Conservation (phyloP, 192 early-diverging fungal species). For the Backusella parvicylindrica region DNA sequence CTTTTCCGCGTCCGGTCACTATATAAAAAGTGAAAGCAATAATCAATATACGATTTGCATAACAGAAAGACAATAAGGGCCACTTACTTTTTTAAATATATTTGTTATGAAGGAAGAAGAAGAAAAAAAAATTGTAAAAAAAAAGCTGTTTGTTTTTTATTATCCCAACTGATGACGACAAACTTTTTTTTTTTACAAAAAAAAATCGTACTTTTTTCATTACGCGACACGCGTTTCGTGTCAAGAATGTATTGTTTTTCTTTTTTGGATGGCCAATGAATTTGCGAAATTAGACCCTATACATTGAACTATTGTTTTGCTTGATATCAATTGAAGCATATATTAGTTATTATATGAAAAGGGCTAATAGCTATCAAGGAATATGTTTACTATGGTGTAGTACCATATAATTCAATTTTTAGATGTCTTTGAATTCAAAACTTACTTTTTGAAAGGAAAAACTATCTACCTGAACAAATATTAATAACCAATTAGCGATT, state of each 20-base stretch:
- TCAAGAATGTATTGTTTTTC: background rate
- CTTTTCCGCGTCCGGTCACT: constrained; percentile 98
- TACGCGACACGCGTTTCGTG: constrained; percentile 1
- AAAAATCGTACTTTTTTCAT: background rate
- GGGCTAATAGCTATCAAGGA: background rate
- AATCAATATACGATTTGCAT: background rate
- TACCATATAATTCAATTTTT: background rate
- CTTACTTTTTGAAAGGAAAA: background rate
- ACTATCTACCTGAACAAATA: background rate
- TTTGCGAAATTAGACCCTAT: background rate
- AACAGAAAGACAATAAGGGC: background rate
- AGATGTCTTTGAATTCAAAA: background rate
- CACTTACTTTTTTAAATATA: background rate
- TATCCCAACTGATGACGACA: background rate
- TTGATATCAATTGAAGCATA: background rate
- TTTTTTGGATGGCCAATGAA: background rate
- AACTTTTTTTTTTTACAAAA: background rate
- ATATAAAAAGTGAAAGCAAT: constrained; percentile 10
- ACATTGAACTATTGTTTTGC: background rate
- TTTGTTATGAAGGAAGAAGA: background rate
- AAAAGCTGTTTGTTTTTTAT: background rate
- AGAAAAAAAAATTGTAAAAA: background rate
- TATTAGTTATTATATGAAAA: background rate
- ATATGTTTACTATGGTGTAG: background rate
- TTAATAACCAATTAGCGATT: background rate